Evolutionary conservation across 2,329 filamentous ascomycete genomes (phyloP).

Genomic region (Microsporum ferrugineum): DNA sequence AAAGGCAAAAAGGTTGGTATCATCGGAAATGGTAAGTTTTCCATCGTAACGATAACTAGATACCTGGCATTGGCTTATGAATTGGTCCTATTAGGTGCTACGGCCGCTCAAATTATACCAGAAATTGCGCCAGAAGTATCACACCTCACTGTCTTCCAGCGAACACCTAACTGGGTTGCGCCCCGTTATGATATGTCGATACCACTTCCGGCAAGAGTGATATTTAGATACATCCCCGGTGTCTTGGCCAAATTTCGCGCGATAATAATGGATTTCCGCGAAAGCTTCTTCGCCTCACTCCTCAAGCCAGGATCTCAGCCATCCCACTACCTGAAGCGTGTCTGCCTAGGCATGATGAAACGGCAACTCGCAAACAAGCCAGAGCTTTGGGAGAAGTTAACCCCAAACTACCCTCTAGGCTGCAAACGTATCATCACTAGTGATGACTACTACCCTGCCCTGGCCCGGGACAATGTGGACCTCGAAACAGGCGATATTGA

Average conservation of each 20-base stretch:
- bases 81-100: constrained; percentile 35
- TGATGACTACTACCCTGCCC: constrained; percentile 46
- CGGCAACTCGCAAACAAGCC: constrained; percentile 38
- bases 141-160: constrained; percentile 45
- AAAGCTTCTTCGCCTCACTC: constrained; percentile 38
- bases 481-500: constrained; percentile 43
- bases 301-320: constrained; percentile 30
- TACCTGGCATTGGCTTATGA: background rate
- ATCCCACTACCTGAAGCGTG: constrained; percentile 31
- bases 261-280: constrained; percentile 45
- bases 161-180: constrained; percentile 49
- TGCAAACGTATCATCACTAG: constrained; percentile 46
- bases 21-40: constrained; percentile 45
- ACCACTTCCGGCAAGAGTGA: constrained; percentile 29
- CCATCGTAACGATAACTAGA: background rate
- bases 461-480: constrained; percentile 37
- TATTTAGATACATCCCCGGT: constrained; percentile 43
- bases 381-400: constrained; percentile 43
- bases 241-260: constrained; percentile 42
- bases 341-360: constrained; percentile 32
- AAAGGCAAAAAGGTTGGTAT: constrained; percentile 45
- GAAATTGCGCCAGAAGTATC: constrained; percentile 43
- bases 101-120: constrained; percentile 48
- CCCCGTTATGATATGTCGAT: constrained; percentile 42
- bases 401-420: constrained; percentile 43